Percentiles rank a stretch among this genome's conserved stretches.
phyloP scores from a whole-genome alignment of 2,329 filamentous ascomycete genomes.

The Fusarium pseudonygamai region DNA sequence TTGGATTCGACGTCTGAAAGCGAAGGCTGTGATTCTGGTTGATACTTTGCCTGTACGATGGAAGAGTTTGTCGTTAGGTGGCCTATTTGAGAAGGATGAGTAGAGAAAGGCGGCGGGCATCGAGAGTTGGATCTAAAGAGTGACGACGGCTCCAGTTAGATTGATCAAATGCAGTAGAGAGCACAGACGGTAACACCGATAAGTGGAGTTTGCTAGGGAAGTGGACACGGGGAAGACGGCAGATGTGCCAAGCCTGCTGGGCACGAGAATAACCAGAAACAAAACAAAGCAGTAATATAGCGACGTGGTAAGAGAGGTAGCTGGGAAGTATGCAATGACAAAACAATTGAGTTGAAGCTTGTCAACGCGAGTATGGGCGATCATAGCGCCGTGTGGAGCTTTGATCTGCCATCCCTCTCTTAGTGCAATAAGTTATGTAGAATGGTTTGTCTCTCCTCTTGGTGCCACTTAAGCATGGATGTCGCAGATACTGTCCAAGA shows the following conservation, averaged over 20 bases:
- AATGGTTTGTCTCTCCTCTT: conserved; percentile 14
- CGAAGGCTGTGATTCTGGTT: conserved; percentile 42
- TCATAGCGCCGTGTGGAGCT: conserved; percentile 13
- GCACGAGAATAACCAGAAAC: conserved; percentile 5
- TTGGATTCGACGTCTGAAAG: conserved; percentile 37
- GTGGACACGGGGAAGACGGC: conserved; percentile 28
- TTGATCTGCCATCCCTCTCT: conserved; percentile 8
- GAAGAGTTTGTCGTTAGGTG: conserved; percentile 76
- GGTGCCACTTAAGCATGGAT: conserved; percentile 27
- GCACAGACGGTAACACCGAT: conserved; percentile 25
- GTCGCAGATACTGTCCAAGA: conserved; percentile 27
- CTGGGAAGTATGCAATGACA: neutral
- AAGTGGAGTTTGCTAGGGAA: conserved; percentile 32
- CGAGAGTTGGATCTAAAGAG: conserved; percentile 41
- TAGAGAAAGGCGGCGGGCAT: conserved; percentile 50
- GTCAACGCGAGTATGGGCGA: neutral
- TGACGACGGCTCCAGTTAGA: conserved; percentile 39
- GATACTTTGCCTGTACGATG: conserved; percentile 66
- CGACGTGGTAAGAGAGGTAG: neutral
- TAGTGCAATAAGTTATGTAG: conserved; percentile 14
- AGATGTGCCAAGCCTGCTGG: conserved; percentile 31
- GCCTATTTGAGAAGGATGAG: conserved; percentile 72
- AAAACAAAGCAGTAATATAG: neutral
- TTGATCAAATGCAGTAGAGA: conserved; percentile 28
- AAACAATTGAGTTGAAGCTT: conserved; percentile 5